These are phyloP conservation scores for Plectosphaerella sp. DNA, from an alignment of 2,329 filamentous ascomycete genomes.

Conservation along the genomic window DNA sequence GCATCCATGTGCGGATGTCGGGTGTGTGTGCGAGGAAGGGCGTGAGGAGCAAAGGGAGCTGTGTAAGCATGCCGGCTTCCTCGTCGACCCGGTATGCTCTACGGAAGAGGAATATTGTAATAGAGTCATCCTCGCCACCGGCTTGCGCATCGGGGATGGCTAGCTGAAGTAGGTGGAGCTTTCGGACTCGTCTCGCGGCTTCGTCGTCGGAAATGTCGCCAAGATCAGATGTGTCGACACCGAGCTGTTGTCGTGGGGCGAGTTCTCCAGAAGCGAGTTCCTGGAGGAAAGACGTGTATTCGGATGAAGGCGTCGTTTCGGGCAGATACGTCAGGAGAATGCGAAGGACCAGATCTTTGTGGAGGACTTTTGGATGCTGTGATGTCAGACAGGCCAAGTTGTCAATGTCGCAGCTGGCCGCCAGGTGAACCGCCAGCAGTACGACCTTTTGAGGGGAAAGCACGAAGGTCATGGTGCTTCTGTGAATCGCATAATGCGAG, in stretches of 20 bases:
- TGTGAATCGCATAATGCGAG: not conserved
- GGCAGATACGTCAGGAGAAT: constrained; percentile 75
- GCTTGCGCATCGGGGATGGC: constrained; percentile 40
- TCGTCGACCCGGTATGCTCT: constrained; percentile 66
- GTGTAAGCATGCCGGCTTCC: constrained; percentile 66
- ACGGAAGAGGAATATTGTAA: constrained; percentile 63
- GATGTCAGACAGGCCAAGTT: constrained; percentile 57
- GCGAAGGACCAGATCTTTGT: constrained; percentile 61
- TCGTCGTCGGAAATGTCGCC: constrained; percentile 56
- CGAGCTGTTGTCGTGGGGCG: constrained; percentile 29
- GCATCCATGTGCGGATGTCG: constrained; percentile 62
- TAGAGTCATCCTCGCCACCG: constrained; percentile 45
- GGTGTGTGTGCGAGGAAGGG: constrained; percentile 63
- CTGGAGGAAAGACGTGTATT: constrained; percentile 58
- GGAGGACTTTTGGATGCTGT: constrained; percentile 52
- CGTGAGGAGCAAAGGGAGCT: constrained; percentile 61
- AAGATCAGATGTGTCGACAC: constrained; percentile 53
- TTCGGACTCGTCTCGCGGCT: constrained; percentile 59
- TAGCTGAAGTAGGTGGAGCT: constrained; percentile 59
- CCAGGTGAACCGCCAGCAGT: constrained; percentile 67
- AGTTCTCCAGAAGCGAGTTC: constrained; percentile 48
- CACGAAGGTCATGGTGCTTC: constrained; percentile 29
- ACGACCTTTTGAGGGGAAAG: constrained; percentile 65
- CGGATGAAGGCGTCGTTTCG: constrained; percentile 59
- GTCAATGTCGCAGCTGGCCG: constrained; percentile 60